Percentiles rank a stretch among this genome's conserved stretches.
These are phyloP conservation scores for Pleodorina starrii DNA, from an alignment of 139 green algal genomes.

Conservation along the genomic window DNA sequence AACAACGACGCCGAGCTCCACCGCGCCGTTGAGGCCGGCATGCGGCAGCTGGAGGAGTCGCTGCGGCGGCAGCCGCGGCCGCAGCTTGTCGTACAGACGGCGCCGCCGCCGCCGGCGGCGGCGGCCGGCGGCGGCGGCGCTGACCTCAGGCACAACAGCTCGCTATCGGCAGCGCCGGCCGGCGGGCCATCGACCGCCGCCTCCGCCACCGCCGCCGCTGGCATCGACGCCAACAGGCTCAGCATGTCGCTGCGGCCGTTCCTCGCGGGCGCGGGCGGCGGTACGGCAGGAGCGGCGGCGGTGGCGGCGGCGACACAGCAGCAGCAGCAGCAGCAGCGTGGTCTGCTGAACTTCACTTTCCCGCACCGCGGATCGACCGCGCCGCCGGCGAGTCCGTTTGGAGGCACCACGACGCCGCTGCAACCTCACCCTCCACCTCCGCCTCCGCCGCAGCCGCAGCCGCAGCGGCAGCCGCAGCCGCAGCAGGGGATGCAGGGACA, in stretches of 20 bases:
- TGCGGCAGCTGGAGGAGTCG: conserved; percentile 23
- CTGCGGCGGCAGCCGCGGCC: not conserved
- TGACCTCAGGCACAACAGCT: not conserved
- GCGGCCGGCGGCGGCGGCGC: not conserved
- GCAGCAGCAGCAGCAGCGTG: not conserved
- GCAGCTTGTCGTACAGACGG: not conserved
- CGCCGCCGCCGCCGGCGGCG: not conserved
- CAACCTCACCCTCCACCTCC: too few relatives aligned
- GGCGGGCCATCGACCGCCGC: not conserved
- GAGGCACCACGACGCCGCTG: not conserved
- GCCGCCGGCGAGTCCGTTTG: not conserved
- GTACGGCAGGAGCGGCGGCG: not conserved
- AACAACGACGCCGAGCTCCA: not conserved
- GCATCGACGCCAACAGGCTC: not conserved
- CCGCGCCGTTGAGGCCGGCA: not conserved
- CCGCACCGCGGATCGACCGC: not conserved
- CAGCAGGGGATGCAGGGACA: not conserved
- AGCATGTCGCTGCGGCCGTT: conserved; percentile 16
- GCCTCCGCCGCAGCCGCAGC: not conserved
- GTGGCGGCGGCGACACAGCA: not conserved
- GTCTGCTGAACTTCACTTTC: not conserved
- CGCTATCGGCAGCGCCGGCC: not conserved
- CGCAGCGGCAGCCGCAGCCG: not conserved
- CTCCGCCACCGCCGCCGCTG: too few relatives aligned
- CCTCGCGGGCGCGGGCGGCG: not conserved